Evolutionary conservation across 1,284 basidiomycete species (phyloP).

Genomic region (Nidula niveotomentosa): DNA sequence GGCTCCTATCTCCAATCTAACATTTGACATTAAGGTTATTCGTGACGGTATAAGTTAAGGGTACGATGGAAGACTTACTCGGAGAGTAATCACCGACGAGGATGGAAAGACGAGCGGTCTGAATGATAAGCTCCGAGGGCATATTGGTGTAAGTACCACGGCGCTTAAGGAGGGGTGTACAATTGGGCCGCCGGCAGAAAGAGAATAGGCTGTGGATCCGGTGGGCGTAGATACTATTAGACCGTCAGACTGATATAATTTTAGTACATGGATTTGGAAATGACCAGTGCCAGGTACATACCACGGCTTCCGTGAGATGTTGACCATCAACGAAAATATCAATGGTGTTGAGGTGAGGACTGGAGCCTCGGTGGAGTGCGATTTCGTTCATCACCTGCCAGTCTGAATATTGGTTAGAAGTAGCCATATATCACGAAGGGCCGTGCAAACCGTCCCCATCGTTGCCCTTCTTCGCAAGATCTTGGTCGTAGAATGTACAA

Average conservation of each 20-base stretch:
- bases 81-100: conserved; percentile 79
- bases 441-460: conserved; percentile 52
- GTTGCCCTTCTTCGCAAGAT: conserved; percentile 54
- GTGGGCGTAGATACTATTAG: conserved; percentile 96
- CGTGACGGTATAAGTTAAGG: conserved; percentile 1
- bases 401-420: conserved; percentile 38
- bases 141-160: conserved; percentile 92
- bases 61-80: conserved; percentile 48
- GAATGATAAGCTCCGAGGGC: conserved; percentile 91
- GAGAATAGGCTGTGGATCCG: conserved; percentile 95
- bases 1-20: conserved; percentile 83
- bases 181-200: conserved; percentile 95
- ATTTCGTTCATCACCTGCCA: conserved; percentile 99
- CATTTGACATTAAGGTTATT: background rate
- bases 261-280: background rate
- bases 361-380: conserved; percentile 87
- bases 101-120: conserved; percentile 89
- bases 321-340: conserved; percentile 96
- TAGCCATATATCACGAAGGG: too few species aligned
- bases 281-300: conserved; percentile 39
- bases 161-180: conserved; percentile 93
- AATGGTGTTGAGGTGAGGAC: conserved; percentile 91
- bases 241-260: conserved; percentile 76
- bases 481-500: conserved; percentile 71
- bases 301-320: conserved; percentile 93